Base-by-base conservation (phyloP, 257 asterid species). In the Fraxinus quadrangulata region DNA sequence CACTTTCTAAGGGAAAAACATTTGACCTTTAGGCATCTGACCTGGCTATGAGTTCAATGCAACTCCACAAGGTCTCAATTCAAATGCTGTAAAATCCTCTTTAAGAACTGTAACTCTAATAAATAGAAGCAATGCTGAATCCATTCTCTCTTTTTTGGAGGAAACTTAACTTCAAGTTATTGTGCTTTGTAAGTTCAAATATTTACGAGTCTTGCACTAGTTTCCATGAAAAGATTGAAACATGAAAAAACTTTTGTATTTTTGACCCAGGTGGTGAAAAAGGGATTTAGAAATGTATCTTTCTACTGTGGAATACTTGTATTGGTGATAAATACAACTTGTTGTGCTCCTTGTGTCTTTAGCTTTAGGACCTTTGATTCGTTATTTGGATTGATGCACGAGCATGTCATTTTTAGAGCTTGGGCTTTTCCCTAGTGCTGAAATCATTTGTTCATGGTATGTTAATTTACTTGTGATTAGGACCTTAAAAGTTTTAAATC, bases 401-500 rank as follows among this genome's bases (percentile, higher is more conserved):
- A 51, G 68, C 70, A 45, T 21, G 75, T 77, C 21, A 71, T 77
- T 70, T 31, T 26, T 42, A 8, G 24, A 3, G 28, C n/a, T 21
- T n/a, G 66, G 17, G 56, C 4, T 28, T 37, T 67, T 11, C 17
- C 13, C 14, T 68, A 66, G 78, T 80, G 76, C 40, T 31, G 54
- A 47, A 77, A 23, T 10, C 51, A 51, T 30, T 65, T 61, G 13
- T 31, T 40, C 47, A 31, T 70, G 12, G 47, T 40, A 13, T 40
- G 30, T 39, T 77, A 49, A 51, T 76, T 56, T 77, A 31, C 7
- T 66, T 67, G 79, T 75, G 72, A 36, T 74, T 67, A 17, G n/a
- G 61, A 34, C 67, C 74, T 73, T 70, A 45, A 63, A 51, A 70
- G 31, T 17, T 54, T 73, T 49, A 68, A 21, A 42, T 72, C 37